phyloP scores from a whole-genome alignment of 805 yeast genomes.

The Komagataella ulmi region DNA sequence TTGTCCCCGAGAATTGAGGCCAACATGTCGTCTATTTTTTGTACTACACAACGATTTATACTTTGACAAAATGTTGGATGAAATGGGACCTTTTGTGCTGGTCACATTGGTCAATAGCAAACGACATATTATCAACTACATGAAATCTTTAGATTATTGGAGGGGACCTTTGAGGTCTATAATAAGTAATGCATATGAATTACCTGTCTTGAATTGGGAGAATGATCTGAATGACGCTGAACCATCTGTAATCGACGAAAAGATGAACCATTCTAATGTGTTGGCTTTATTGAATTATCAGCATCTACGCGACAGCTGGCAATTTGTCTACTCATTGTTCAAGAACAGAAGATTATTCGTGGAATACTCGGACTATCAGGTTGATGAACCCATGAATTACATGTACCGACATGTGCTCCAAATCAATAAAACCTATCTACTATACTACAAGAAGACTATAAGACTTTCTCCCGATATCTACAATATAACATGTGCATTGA shows the following conservation, averaged over 20 bases:
- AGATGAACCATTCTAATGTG: not conserved
- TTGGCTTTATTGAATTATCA: slow-evolving; percentile 9
- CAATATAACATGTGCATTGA: slow-evolving; percentile 36
- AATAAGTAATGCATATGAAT: slow-evolving; percentile 9
- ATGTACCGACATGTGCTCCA: slow-evolving; percentile 30
- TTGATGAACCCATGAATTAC: slow-evolving; percentile 34
- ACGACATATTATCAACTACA: slow-evolving; percentile 14
- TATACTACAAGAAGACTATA: slow-evolving; percentile 29
- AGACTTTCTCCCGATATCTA: slow-evolving; percentile 36
- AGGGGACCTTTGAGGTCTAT: slow-evolving; percentile 13
- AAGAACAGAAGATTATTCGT: slow-evolving; percentile 41
- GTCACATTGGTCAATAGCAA: slow-evolving; percentile 11
- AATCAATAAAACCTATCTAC: slow-evolving; percentile 33
- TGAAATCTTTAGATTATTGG: slow-evolving; percentile 23
- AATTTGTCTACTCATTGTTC: slow-evolving; percentile 33
- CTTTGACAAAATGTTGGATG: slow-evolving; percentile 20
- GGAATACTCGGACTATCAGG: slow-evolving; percentile 20
- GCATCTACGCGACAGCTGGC: slow-evolving; percentile 41
- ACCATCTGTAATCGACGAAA: not conserved
- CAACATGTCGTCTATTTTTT: slow-evolving; percentile 23
- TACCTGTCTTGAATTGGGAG: slow-evolving; percentile 9
- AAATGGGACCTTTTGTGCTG: slow-evolving; percentile 13
- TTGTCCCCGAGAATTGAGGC: slow-evolving; percentile 16
- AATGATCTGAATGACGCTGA: slow-evolving; percentile 4
- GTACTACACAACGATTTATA: slow-evolving; percentile 35